A percentile compares a stretch with the other conserved stretches of the same genome.
Conservation (phyloP, 108 stramenopile species). For the Pseudonitzschia multiseries region DNA sequence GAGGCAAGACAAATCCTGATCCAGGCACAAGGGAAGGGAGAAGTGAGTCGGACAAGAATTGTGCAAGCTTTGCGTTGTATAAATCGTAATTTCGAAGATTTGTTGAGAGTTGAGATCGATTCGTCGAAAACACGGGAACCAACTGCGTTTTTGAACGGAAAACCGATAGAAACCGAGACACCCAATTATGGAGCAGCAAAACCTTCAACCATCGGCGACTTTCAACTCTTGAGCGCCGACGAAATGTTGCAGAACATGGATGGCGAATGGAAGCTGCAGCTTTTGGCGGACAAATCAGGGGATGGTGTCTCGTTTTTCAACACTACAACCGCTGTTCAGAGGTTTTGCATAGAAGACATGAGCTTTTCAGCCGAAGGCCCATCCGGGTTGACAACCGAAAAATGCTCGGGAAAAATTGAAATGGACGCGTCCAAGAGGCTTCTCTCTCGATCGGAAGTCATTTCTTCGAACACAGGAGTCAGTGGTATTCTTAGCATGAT, state of each 20-base stretch:
- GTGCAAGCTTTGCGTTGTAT: conserved; percentile 71
- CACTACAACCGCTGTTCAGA: conserved; percentile 63
- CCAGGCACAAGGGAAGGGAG: conserved; percentile 62
- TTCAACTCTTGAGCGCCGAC: conserved; percentile 50
- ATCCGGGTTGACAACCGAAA: conserved; percentile 43
- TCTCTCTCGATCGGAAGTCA: conserved; percentile 41
- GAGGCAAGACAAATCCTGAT: conserved; percentile 86
- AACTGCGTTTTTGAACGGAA: conserved; percentile 55
- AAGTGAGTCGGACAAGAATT: conserved; percentile 59
- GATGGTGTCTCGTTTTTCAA: conserved; percentile 87
- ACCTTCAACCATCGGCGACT: conserved; percentile 53
- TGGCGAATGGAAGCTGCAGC: conserved; percentile 79
- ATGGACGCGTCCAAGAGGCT: conserved; percentile 57
- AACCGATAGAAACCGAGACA: conserved; percentile 65
- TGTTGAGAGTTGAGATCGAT: conserved; percentile 45
- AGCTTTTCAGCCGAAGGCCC: conserved; percentile 46
- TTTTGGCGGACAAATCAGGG: conserved; percentile 77
- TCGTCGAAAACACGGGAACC: conserved; percentile 28
- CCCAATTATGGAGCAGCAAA: conserved; percentile 42
- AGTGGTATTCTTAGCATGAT: conserved; percentile 49
- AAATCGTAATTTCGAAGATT: conserved; percentile 64
- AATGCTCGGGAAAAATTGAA: conserved; percentile 49
- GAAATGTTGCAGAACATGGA: conserved; percentile 65
- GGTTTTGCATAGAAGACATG: conserved; percentile 51
- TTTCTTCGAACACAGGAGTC: conserved; percentile 16